Evolutionary conservation across 2,329 filamentous ascomycete species (phyloP).

Genomic region (Cordyceps javanica): DNA sequence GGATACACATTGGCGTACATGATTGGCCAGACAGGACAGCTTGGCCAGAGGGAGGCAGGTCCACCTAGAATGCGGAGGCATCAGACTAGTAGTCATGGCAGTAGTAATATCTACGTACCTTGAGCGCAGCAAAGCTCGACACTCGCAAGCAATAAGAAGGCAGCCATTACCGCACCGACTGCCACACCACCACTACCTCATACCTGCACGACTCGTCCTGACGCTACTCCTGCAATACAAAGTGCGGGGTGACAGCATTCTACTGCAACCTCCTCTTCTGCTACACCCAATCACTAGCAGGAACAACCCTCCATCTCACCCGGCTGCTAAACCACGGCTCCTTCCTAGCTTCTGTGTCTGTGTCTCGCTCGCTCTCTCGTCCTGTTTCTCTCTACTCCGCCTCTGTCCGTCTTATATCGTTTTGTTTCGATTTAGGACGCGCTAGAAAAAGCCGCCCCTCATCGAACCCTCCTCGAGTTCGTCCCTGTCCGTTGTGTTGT

Average conservation of each 20-base stretch:
- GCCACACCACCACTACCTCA: conserved; percentile 14
- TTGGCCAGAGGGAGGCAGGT: conserved; percentile 3
- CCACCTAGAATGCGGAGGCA: conserved; percentile 14
- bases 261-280: conserved; percentile 13
- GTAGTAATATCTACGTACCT: conserved; percentile 11
- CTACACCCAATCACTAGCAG: conserved; percentile 9
- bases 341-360: conserved; percentile 4
- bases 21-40: neutral
- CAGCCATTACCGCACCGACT: conserved; percentile 10
- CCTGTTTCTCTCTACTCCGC: conserved; percentile 2
- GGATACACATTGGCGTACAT: neutral
- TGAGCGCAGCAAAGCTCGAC: conserved; percentile 1
- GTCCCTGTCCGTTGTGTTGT: neutral
- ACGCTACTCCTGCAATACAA: conserved; percentile 9
- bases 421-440: conserved; percentile 1
- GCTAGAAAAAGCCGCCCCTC: conserved; percentile 1
- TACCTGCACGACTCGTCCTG: neutral
- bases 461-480: neutral
- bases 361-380: conserved; percentile 1
- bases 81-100: conserved; percentile 8
- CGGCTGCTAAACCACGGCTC: conserved; percentile 8
- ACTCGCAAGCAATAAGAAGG: conserved; percentile 7
- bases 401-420: neutral
- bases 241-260: conserved; percentile 13
- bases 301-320: conserved; percentile 7